phyloP scores from a whole-genome alignment of 2,329 filamentous ascomycete species.

The Cladosporium austrohemisphaericum region DNA sequence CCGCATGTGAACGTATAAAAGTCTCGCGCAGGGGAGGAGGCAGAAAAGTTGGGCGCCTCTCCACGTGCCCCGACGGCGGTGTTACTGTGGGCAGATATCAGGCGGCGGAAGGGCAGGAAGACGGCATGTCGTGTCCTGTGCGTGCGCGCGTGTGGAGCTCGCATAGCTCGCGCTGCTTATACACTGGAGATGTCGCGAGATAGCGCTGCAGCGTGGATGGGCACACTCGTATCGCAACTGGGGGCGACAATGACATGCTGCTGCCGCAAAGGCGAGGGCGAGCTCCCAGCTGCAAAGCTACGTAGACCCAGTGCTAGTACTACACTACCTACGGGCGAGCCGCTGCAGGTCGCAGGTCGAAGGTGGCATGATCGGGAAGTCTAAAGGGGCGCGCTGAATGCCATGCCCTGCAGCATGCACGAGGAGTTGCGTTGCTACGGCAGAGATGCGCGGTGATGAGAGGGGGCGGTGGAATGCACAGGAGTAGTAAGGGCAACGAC shows the following conservation, averaged over 20 bases:
- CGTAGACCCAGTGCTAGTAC: not conserved
- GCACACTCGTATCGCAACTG: slow-evolving; percentile 8
- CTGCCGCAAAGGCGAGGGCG: not conserved
- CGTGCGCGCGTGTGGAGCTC: not conserved
- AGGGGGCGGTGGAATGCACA: slow-evolving; percentile 2
- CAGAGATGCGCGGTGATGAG: not conserved
- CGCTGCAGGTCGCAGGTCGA: slow-evolving; percentile 9
- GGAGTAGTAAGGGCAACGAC: not conserved
- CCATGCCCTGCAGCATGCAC: not conserved
- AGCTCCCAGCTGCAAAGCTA: slow-evolving; percentile 2
- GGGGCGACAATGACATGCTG: slow-evolving; percentile 7
- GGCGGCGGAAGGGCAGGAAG: not conserved
- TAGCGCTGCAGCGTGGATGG: slow-evolving; percentile 1
- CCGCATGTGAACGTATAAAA: slow-evolving; percentile 9
- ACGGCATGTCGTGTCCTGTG: not conserved
- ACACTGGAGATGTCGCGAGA: not conserved
- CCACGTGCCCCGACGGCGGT: slow-evolving; percentile 4
- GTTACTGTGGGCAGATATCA: not conserved
- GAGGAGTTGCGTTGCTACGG: not conserved
- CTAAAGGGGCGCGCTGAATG: slow-evolving; percentile 3
- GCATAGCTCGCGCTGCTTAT: not conserved
- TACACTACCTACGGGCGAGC: not conserved
- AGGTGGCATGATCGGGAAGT: slow-evolving; percentile 6
- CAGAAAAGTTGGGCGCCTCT: slow-evolving; percentile 8
- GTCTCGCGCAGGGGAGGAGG: slow-evolving; percentile 9